Conservation (phyloP, 2,329 filamentous ascomycete species). For the Coccinonectria pachysandricola region DNA sequence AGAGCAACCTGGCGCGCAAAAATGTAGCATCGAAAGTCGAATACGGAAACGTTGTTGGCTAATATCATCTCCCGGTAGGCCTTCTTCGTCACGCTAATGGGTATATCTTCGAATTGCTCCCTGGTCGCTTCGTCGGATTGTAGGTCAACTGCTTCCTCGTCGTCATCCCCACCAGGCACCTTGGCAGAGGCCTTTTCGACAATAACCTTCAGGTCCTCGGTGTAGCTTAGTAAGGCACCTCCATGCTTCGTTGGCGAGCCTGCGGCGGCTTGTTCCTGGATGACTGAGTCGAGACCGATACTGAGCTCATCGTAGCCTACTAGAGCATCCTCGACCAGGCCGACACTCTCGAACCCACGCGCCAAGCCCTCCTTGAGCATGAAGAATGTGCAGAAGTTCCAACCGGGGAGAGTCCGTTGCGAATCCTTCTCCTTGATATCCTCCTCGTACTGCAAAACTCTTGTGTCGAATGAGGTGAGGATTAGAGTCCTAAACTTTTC, state of each 20-base stretch:
- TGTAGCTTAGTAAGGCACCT: constrained; percentile 60
- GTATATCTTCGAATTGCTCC: constrained; percentile 44
- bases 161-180: constrained; percentile 21
- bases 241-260: constrained; percentile 55
- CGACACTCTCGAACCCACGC: constrained; percentile 89
- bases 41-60: constrained; percentile 88
- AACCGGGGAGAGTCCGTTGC: constrained; percentile 78
- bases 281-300: constrained; percentile 71
- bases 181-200: constrained; percentile 42
- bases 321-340: constrained; percentile 87
- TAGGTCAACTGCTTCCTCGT: constrained; percentile 38
- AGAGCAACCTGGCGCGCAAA: constrained; percentile 82
- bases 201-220: constrained; percentile 58
- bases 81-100: constrained; percentile 57
- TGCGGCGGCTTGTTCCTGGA: constrained; percentile 59
- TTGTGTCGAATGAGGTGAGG: constrained; percentile 76
- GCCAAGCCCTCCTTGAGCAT: constrained; percentile 93
- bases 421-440: constrained; percentile 92
- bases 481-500: constrained; percentile 81
- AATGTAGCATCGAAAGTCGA: constrained; percentile 90
- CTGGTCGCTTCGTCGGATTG: constrained; percentile 32
- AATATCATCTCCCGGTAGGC: constrained; percentile 86
- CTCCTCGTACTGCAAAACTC: constrained; percentile 91
- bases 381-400: constrained; percentile 99
- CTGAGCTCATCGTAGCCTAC: constrained; percentile 92